Evolutionary conservation across 345 rosid genomes (phyloP).

Genomic region (Gynandropsis gynandra): DNA sequence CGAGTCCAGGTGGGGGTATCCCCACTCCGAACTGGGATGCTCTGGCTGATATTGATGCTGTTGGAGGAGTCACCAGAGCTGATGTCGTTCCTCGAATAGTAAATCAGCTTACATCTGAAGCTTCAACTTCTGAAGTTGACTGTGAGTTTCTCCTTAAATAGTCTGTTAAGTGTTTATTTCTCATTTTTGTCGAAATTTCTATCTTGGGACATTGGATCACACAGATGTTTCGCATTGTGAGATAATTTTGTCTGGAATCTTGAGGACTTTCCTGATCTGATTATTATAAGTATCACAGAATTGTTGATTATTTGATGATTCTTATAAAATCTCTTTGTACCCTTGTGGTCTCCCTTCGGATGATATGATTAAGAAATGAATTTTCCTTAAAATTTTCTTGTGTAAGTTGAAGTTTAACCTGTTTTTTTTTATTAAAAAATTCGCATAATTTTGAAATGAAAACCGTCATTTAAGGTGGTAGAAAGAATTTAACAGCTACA

Average conservation of each 20-base stretch:
- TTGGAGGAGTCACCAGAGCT: constrained; percentile 98
- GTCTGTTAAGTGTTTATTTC: constrained; percentile 8
- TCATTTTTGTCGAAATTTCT: background rate
- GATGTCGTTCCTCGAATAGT: constrained; percentile 94
- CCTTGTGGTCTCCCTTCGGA: constrained; percentile 1
- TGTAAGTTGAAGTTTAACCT: constrained; percentile 11
- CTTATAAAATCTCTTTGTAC: constrained; percentile 12
- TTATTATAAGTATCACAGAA: constrained; percentile 12
- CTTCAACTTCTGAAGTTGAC: constrained; percentile 67
- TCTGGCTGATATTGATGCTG: constrained; percentile 91
- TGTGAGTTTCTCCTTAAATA: constrained; percentile 34
- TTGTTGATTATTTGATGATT: constrained; percentile 12
- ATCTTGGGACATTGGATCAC: constrained; percentile 6
- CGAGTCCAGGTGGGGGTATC: constrained; percentile 94
- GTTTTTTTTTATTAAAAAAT: constrained; percentile 2
- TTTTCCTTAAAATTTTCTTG: constrained; percentile 9
- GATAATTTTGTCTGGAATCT: background rate
- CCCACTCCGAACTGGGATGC: constrained; percentile 99
- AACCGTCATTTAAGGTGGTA: constrained; percentile 14
- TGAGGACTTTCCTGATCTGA: constrained; percentile 6
- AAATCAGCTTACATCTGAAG: constrained; percentile 69
- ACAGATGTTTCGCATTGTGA: constrained; percentile 4
- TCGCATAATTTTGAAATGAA: constrained; percentile 13
- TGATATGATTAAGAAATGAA: background rate
- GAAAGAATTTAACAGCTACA: constrained; percentile 8